Conservation (phyloP, 345 rosid genomes). For the Corchorus capsularis region DNA sequence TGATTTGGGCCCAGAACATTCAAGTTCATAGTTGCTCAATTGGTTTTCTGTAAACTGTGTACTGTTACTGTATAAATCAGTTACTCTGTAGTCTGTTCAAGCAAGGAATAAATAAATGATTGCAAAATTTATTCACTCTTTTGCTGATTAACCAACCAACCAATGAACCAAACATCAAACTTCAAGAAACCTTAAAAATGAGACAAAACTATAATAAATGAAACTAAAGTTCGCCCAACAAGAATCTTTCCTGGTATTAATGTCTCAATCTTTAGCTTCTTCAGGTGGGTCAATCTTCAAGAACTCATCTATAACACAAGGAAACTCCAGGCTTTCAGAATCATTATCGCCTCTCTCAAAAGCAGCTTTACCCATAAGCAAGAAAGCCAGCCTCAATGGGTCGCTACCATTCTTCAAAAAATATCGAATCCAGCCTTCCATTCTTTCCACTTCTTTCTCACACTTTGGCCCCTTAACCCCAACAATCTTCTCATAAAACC, state of each 20-base stretch:
- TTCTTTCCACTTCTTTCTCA: slow-evolving; percentile 41
- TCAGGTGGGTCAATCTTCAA: slow-evolving; percentile 41
- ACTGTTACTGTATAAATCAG: not conserved
- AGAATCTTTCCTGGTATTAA: not conserved
- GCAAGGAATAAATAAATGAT: not conserved
- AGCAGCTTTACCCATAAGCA: slow-evolving; percentile 54
- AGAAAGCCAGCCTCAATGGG: slow-evolving; percentile 50
- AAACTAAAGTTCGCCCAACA: not conserved
- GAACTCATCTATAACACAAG: slow-evolving; percentile 42
- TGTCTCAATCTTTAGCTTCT: slow-evolving; percentile 22
- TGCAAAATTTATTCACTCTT: not conserved
- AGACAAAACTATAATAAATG: not conserved
- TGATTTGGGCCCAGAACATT: too few relatives aligned
- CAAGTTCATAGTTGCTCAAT: not conserved
- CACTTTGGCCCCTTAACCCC: slow-evolving; percentile 57
- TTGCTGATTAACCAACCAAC: not conserved
- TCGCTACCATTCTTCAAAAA: slow-evolving; percentile 33
- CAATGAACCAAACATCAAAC: not conserved
- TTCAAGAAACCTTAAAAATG: not conserved
- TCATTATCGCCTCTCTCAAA: slow-evolving; percentile 24
- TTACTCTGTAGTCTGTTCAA: not conserved
- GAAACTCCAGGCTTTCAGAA: slow-evolving; percentile 45
- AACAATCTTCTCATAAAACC: slow-evolving; percentile 48
- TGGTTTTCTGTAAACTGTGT: not conserved
- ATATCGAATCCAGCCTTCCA: slow-evolving; percentile 49